A percentile compares a stretch with the other conserved stretches of the same genome.
phyloP scores from a whole-genome alignment of 2,329 filamentous ascomycete genomes.

The Sclerotinia glacialis region DNA sequence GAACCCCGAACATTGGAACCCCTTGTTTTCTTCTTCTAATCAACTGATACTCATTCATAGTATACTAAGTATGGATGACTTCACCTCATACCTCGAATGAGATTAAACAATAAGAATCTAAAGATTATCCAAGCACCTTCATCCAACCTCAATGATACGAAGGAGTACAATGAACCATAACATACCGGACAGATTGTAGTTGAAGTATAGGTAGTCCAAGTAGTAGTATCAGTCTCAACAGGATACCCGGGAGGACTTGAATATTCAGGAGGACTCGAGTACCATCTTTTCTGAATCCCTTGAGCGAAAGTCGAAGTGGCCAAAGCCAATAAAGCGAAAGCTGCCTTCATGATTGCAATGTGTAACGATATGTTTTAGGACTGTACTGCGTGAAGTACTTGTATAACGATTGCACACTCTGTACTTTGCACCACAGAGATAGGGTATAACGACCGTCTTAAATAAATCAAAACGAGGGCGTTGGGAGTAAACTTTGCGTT shows the following conservation, averaged over 20 bases:
- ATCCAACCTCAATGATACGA: background rate
- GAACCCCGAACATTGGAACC: background rate
- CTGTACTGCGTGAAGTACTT: background rate
- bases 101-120: background rate
- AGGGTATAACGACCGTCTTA: constrained; percentile 20
- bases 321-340: constrained; percentile 19
- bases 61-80: background rate
- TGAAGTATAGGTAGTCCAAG: constrained; percentile 18
- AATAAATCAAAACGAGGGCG: background rate
- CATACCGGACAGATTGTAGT: constrained; percentile 21
- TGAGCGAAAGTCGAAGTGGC: constrained; percentile 20
- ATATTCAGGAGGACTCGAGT: constrained; percentile 13
- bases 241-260: constrained; percentile 8
- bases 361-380: constrained; percentile 4
- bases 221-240: constrained; percentile 15
- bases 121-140: background rate
- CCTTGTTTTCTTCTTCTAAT: background rate
- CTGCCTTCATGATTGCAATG: constrained; percentile 17
- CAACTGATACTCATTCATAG: background rate
- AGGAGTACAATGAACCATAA: background rate
- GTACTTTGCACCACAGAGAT: constrained; percentile 13
- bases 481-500: background rate
- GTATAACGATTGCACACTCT: constrained; percentile 19
- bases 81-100: background rate
- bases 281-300: constrained; percentile 19